These are phyloP conservation scores for Fusarium vanettenii DNA, from an alignment of 2,329 filamentous ascomycete species.

Conservation along the genomic window DNA sequence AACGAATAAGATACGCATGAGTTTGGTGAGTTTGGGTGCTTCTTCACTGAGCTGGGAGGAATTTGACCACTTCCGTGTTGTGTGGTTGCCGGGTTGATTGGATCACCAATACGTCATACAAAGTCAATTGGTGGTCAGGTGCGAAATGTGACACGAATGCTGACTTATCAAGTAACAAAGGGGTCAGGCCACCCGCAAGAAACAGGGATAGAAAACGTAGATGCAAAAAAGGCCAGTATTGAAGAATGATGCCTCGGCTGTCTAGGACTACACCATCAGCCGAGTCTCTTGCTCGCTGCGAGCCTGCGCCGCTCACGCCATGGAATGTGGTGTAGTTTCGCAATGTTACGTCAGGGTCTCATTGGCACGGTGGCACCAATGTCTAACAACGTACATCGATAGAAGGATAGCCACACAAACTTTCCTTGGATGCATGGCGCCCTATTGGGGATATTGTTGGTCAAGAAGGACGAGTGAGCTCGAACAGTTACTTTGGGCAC, in stretches of 20 bases:
- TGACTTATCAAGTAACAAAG: not conserved
- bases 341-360: not conserved
- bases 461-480: not conserved
- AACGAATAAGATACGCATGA: not conserved
- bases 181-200: not conserved
- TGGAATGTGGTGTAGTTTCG: not conserved
- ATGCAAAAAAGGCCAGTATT: not conserved
- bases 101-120: slow-evolving; percentile 16
- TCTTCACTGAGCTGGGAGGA: not conserved
- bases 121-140: not conserved
- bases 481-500: too few species aligned
- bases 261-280: not conserved
- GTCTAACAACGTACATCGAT: not conserved
- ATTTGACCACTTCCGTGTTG: not conserved
- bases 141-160: not conserved
- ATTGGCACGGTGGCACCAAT: not conserved
- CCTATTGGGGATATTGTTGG: not conserved
- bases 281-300: not conserved
- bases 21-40: not conserved
- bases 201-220: not conserved
- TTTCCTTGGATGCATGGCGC: not conserved
- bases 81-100: not conserved
- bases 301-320: not conserved
- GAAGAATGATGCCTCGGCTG: not conserved
- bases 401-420: not conserved